These are phyloP conservation scores for Xylaria longipes DNA, from an alignment of 495 filamentous ascomycete species.

Conservation along the genomic window DNA sequence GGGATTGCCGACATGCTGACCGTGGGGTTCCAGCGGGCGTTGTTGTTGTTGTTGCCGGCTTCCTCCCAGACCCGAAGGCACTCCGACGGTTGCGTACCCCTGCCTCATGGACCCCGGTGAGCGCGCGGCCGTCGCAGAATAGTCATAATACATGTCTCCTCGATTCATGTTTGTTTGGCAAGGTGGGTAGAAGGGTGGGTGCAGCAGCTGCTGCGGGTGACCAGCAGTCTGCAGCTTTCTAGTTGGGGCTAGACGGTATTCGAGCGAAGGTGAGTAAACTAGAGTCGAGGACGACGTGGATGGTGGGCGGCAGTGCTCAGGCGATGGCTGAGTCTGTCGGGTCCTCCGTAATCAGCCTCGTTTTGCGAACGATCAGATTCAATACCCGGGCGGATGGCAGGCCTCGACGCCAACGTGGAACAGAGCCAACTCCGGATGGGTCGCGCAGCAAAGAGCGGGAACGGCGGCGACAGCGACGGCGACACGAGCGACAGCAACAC, in stretches of 20 bases:
- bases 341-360: background rate
- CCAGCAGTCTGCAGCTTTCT: slow-evolving; percentile 44
- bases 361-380: background rate
- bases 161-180: slow-evolving; percentile 59
- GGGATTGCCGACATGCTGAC: slow-evolving; percentile 40
- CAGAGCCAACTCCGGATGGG: background rate
- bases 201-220: slow-evolving; percentile 43
- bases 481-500: slow-evolving; percentile 19
- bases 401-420: background rate
- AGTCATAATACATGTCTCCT: slow-evolving; percentile 57
- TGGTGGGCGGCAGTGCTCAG: slow-evolving; percentile 29
- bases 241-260: slow-evolving; percentile 34
- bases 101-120: slow-evolving; percentile 53
- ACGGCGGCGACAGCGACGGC: background rate
- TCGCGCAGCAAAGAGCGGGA: slow-evolving; percentile 17
- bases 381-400: background rate
- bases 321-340: slow-evolving; percentile 4
- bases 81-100: slow-evolving; percentile 55
- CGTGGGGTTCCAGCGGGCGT: slow-evolving; percentile 48
- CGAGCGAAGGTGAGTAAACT: slow-evolving; percentile 17
- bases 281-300: background rate
- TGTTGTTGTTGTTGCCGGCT: slow-evolving; percentile 69
- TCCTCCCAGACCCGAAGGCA: slow-evolving; percentile 65
- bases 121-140: slow-evolving; percentile 42
- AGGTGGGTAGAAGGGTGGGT: slow-evolving; percentile 27